Base-by-base conservation (phyloP, 1,284 basidiomycete genomes). In the Apiotrichum domesticum region DNA sequence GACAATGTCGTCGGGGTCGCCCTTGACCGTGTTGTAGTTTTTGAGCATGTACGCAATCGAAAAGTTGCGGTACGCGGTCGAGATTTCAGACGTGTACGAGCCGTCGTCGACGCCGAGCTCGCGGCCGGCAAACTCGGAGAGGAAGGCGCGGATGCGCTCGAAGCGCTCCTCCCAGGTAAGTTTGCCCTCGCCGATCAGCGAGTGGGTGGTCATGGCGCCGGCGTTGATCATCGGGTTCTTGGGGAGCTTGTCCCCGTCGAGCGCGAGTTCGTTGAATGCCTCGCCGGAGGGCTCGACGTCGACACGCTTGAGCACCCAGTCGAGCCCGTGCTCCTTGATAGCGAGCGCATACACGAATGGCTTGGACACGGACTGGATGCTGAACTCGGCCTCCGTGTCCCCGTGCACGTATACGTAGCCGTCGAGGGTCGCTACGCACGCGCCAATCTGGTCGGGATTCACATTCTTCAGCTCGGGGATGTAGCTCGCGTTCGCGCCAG, bases 151-250 rank as follows among this genome's bases (percentile, higher is more conserved):
- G 35, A 52, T 29, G 21, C 35, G 43, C 35, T 52, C 43, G 44
- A 29, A 52, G 13, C 44, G n/a, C 13, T 52, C 21, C 8, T 39
- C 15, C n/a, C n/a, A n/a, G 3, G 51, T 52, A 8, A 42, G n/a
- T 15, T 21, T 40, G 7, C 50, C 50, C 34, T 44, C 33, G 15
- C 48, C 48, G 21, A 52, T 40, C 21, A 52, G 51, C 9, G 43
- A 21, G 51, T 52, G 51, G 13, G 51, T 44, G 43, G 51, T 52
- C 13, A 52, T 52, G 2, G 51, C 51, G 29, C 51, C 51, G 14
- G 44, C 51, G 14, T 52, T 52, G 44, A 52, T 52, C 43, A 52
- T 35, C 14, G 51, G 51, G 51, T 52, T 52, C 49, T 43, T 51
- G 29, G 49, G 49, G 13, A 49, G 35, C 47, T 40, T 11, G 32